These are phyloP conservation scores for Dacryopinax spathularia DNA, from an alignment of 768 basidiomycete species.

Conservation along the genomic window DNA sequence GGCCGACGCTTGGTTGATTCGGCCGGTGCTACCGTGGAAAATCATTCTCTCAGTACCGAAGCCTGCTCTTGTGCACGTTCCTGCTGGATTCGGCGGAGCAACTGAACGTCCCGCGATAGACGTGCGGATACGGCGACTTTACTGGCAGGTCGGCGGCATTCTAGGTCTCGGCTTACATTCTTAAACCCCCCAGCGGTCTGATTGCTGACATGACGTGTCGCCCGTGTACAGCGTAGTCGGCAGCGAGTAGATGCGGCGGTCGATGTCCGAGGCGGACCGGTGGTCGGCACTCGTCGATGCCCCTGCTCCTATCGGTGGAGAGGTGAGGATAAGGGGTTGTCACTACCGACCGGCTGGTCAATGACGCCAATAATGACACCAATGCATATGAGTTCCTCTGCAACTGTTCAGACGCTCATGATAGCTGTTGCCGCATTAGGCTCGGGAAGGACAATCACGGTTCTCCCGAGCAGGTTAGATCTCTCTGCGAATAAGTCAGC, in stretches of 20 bases:
- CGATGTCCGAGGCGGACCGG: constrained; percentile 19
- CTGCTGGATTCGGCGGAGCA: no score
- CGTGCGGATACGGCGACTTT: constrained; percentile 26
- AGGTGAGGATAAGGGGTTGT: constrained; percentile 8
- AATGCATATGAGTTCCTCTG: constrained; percentile 22
- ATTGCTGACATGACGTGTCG: constrained; percentile 6
- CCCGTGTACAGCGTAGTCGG: constrained; percentile 25
- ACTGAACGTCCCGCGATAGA: no score
- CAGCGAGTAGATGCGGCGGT: constrained; percentile 23
- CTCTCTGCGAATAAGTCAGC: background rate
- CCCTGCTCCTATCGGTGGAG: constrained; percentile 25
- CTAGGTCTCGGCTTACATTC: constrained; percentile 15
- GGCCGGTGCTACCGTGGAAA: background rate
- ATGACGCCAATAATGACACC: constrained; percentile 15
- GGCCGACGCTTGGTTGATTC: background rate
- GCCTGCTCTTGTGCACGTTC: background rate
- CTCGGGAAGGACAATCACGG: background rate
- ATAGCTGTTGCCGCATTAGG: constrained; percentile 17
- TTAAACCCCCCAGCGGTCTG: background rate
- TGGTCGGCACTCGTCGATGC: constrained; percentile 25
- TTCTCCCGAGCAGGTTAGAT: background rate
- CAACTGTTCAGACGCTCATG: constrained; percentile 27
- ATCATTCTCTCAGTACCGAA: background rate
- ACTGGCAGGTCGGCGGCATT: constrained; percentile 25
- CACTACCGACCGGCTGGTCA: background rate